phyloP scores from a whole-genome alignment of 2,329 filamentous ascomycete species.

The Fusarium oligoseptatum region DNA sequence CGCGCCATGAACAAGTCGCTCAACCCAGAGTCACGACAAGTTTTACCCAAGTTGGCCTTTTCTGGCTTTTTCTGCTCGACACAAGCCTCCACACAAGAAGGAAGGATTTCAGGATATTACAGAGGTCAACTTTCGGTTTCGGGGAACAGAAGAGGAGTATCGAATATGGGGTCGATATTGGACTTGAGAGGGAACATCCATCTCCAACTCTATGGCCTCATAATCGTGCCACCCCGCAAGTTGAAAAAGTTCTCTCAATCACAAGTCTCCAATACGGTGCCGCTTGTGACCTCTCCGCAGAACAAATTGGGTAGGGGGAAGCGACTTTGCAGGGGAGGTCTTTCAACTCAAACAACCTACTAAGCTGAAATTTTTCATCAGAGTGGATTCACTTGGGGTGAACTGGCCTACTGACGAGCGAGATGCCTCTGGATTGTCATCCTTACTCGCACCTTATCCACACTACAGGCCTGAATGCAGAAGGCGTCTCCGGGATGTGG shows the following conservation, averaged over 20 bases:
- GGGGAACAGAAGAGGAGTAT: slow-evolving; percentile 76
- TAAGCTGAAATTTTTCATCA: slow-evolving; percentile 3
- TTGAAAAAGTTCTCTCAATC: slow-evolving; percentile 22
- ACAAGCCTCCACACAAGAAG: slow-evolving; percentile 75
- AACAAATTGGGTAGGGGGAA: slow-evolving; percentile 23
- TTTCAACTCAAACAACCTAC: not conserved
- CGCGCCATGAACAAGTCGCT: slow-evolving; percentile 77
- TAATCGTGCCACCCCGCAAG: slow-evolving; percentile 38
- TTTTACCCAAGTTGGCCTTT: slow-evolving; percentile 86
- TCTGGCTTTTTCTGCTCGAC: slow-evolving; percentile 80
- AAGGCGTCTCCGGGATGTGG: slow-evolving; percentile 18
- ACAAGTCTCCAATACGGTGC: slow-evolving; percentile 17
- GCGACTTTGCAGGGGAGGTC: slow-evolving; percentile 8
- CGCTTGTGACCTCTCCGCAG: slow-evolving; percentile 8
- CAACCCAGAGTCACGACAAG: slow-evolving; percentile 84
- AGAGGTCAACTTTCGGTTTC: slow-evolving; percentile 81
- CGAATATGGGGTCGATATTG: slow-evolving; percentile 83
- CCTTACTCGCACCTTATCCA: slow-evolving; percentile 8
- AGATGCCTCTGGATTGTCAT: slow-evolving; percentile 21
- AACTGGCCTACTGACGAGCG: slow-evolving; percentile 4
- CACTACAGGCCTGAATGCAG: slow-evolving; percentile 4
- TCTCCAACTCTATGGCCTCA: slow-evolving; percentile 16
- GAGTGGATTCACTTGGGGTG: slow-evolving; percentile 4
- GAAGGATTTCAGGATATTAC: slow-evolving; percentile 90
- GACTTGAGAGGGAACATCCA: slow-evolving; percentile 61